Evolutionary conservation across 129 eudicot species (phyloP).

Genomic region (Sambucus nigra): DNA sequence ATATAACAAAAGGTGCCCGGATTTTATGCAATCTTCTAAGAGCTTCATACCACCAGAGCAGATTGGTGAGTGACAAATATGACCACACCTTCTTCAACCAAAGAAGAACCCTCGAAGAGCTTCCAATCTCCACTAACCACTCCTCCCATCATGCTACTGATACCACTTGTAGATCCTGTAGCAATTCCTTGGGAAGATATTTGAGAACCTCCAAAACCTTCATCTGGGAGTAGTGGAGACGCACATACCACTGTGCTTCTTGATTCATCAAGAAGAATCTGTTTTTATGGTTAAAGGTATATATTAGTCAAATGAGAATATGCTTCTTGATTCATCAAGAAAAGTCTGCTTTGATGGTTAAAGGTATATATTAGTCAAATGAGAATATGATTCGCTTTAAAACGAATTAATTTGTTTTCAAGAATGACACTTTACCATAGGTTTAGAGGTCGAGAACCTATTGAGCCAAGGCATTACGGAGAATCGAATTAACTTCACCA

Average conservation of each 20-base stretch:
- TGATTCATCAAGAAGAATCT: constrained; percentile 83
- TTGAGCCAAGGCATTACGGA: constrained; percentile 53
- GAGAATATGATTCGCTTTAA: not conserved
- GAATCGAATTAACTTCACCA: constrained; percentile 56
- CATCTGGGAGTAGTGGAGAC: constrained; percentile 59
- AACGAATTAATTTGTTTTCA: constrained; percentile 8
- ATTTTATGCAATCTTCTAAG: constrained; percentile 19
- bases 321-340: constrained; percentile 75
- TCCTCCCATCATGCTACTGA: constrained; percentile 59
- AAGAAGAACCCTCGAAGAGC: constrained; percentile 30
- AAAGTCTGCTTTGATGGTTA: constrained; percentile 47
- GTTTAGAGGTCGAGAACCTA: constrained; percentile 40
- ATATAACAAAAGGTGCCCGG: constrained; percentile 7
- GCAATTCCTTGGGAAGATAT: constrained; percentile 33
- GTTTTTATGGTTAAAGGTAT: constrained; percentile 16
- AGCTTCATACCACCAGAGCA: constrained; percentile 85
- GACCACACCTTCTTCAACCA: constrained; percentile 82
- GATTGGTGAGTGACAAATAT: constrained; percentile 76
- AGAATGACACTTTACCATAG: constrained; percentile 40
- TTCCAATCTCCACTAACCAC: constrained; percentile 50
- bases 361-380: constrained; percentile 6
- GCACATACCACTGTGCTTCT: constrained; percentile 82
- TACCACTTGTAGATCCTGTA: constrained; percentile 38
- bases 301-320: no score
- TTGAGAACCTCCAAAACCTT: constrained; percentile 37